Evolutionary conservation across 139 green algal species (phyloP), one percentile per base, ranked within the genome.

Genomic region (Mychonastes homosphaera): DNA sequence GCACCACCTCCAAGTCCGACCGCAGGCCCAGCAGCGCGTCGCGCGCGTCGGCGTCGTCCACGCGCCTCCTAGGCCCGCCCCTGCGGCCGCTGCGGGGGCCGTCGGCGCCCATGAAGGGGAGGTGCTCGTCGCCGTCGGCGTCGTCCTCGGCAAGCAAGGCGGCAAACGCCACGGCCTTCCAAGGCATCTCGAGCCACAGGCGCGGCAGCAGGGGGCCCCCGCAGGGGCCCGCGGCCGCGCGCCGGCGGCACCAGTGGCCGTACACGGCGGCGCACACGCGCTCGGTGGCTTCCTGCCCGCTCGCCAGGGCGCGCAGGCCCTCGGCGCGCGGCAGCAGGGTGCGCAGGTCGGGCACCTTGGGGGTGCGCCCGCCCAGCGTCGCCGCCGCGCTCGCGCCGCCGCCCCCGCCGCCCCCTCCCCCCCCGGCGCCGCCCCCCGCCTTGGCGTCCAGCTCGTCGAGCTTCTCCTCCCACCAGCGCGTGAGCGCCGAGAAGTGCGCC

Each of bases 1-100:
- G 74, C 50, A 81, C 34, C 30, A 80, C 73, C 73, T 80, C 73
- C 6, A 80, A 53, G 62, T 80, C 73, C 7, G 47, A 53, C 6
- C 73, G 64, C 23, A 71, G 50, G 8, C 56, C 64, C 26, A 33
- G 12, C 23, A 80, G 46, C 13, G 52, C 52, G 2, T 70, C 58
- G 18, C 60, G n/a, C 6, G 57, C 69, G 19, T 77, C 69, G 32
- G 66, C 29, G 7, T 75, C 65, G 39, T 39, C 50, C 26, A 76
- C 46, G 7, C 55, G 62, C 19, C 66, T 27, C 23, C 65, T 39
- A 46, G 53, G 50, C 38, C 15, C 62, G 26, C 45, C 40, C 3
- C 57, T 51, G 40, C 12, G 46, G n/a, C n/a, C 35, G 50, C 58
- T 65, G 47, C 58, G 58, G 19, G 58, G 58, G 35, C 48, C 46